A percentile compares a stretch with the other conserved stretches of the same genome.
Evolutionary conservation across 208 protist genomes (phyloP).

Genomic region (Acanthamoeba comandoni): DNA sequence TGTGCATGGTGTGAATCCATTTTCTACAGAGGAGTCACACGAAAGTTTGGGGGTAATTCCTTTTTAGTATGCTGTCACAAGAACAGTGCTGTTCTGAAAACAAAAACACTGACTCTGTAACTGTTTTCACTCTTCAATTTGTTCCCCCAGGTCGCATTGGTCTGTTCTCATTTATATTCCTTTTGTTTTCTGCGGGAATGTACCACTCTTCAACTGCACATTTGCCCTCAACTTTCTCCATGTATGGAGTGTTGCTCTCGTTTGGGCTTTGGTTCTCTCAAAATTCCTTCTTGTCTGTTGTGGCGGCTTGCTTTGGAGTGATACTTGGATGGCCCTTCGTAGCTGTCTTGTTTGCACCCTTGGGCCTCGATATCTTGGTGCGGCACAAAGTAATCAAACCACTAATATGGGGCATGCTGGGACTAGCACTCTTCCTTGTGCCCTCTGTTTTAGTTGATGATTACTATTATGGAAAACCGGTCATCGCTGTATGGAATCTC

Average conservation of each 20-base stretch:
- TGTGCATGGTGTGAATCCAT: slow-evolving; percentile 77
- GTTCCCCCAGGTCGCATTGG: slow-evolving; percentile 12
- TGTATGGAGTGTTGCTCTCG: slow-evolving; percentile 86
- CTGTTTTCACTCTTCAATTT: not conserved
- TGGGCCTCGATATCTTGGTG: slow-evolving; percentile 90
- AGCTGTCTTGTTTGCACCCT: slow-evolving; percentile 88
- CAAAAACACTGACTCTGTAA: too few species aligned
- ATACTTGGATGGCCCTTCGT: slow-evolving; percentile 94
- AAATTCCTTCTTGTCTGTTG: slow-evolving; percentile 5
- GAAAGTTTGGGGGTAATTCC: slow-evolving; percentile 56
- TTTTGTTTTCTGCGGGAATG: slow-evolving; percentile 89
- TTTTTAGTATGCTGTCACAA: too few species aligned
- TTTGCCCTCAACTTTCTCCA: slow-evolving; percentile 92
- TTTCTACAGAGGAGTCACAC: slow-evolving; percentile 61
- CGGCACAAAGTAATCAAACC: slow-evolving; percentile 77
- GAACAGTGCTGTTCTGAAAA: too few species aligned
- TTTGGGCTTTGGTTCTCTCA: slow-evolving; percentile 79
- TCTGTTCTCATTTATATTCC: slow-evolving; percentile 38
- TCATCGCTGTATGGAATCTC: slow-evolving; percentile 85
- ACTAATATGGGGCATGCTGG: slow-evolving; percentile 34
- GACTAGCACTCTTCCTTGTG: slow-evolving; percentile 41
- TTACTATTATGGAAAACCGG: slow-evolving; percentile 63
- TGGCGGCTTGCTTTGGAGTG: slow-evolving; percentile 77
- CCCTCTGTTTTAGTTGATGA: slow-evolving; percentile 28
- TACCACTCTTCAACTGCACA: slow-evolving; percentile 87